phyloP scores from a whole-genome alignment of 1,284 basidiomycete species.

The Ganoderma resinaceum region DNA sequence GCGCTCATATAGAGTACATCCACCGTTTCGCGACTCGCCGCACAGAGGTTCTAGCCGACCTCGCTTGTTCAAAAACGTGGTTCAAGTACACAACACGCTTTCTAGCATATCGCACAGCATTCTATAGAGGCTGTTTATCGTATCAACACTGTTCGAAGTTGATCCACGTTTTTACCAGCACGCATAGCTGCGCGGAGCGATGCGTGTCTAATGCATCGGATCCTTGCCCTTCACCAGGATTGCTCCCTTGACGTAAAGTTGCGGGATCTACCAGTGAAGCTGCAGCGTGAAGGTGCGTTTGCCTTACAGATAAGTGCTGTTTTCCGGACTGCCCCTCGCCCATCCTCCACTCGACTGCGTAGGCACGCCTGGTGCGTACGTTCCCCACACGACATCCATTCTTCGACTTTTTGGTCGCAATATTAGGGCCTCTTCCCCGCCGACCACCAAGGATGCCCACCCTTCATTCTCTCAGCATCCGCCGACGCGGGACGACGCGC shows the following conservation, averaged over 20 bases:
- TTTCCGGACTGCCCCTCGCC: constrained; percentile 11
- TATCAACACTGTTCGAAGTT: background rate
- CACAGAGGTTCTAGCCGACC: background rate
- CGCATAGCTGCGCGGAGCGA: background rate
- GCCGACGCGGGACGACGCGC: constrained; percentile 25
- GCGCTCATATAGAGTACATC: background rate
- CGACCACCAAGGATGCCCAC: constrained; percentile 24
- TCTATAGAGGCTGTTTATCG: background rate
- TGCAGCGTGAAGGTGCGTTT: background rate
- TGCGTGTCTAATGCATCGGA: constrained; percentile 10
- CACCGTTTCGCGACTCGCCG: background rate
- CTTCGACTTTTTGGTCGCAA: constrained; percentile 6
- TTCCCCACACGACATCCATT: constrained; percentile 25
- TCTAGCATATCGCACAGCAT: background rate
- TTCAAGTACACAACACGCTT: background rate
- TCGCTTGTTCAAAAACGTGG: constrained; percentile 1
- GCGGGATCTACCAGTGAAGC: constrained; percentile 9
- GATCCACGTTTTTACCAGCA: constrained; percentile 18
- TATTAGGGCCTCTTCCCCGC: constrained; percentile 18
- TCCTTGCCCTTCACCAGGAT: constrained; percentile 2
- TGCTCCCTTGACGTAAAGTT: constrained; percentile 5
- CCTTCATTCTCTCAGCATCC: constrained; percentile 29
- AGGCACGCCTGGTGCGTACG: constrained; percentile 20
- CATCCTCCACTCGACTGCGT: constrained; percentile 14
- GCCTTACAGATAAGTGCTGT: constrained; percentile 20